phyloP scores from a whole-genome alignment of 257 asterid species.

The Forsythia viridissima region DNA sequence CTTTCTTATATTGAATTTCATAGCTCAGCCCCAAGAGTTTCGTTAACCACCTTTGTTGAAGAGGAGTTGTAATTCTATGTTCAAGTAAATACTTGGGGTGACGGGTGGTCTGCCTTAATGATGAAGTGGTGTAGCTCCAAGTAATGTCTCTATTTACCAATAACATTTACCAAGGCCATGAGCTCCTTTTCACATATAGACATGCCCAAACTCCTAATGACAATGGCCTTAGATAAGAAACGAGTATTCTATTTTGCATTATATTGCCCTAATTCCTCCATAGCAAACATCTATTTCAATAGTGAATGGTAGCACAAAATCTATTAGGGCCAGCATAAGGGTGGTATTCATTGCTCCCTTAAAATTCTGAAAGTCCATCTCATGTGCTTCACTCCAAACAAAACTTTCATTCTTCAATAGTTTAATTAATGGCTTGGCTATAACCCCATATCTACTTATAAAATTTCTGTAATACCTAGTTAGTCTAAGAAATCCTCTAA shows the following conservation, averaged over 20 bases:
- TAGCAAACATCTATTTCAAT: not conserved
- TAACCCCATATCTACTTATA: not conserved
- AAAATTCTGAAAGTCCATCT: not conserved
- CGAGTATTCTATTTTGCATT: not conserved
- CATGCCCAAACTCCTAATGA: not conserved
- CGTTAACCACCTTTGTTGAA: not conserved
- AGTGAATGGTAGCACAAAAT: not conserved
- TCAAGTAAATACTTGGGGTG: not conserved
- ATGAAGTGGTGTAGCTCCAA: not conserved
- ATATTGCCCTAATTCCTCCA: not conserved
- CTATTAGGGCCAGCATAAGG: not conserved
- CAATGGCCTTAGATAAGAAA: not conserved
- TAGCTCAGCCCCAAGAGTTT: no score
- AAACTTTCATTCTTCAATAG: not conserved
- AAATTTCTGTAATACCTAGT: not conserved
- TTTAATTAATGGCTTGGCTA: not conserved
- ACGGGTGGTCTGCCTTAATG: not conserved
- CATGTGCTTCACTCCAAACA: not conserved
- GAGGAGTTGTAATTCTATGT: not conserved
- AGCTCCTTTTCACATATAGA: conserved; percentile 2
- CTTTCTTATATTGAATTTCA: no score
- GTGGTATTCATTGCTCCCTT: not conserved
- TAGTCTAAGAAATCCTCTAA: not conserved
- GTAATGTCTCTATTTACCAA: not conserved
- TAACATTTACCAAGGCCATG: not conserved